Evolutionary conservation across 768 basidiomycete species (phyloP), one percentile per base, ranked within the genome.

Genomic region (Tylopilus felleus): DNA sequence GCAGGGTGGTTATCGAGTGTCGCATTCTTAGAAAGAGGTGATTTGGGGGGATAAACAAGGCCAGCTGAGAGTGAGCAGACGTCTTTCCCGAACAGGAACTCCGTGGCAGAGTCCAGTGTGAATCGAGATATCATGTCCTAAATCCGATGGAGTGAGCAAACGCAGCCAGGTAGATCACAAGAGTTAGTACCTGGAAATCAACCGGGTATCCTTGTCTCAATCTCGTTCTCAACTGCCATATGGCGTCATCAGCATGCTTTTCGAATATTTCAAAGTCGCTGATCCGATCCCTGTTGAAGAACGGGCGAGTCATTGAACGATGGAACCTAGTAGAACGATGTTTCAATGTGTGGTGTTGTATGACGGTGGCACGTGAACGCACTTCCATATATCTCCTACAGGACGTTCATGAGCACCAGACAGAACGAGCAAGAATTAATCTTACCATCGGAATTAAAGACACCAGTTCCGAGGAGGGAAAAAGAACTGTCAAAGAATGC

Each of bases 321-420:
- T 84, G 83, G 65, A 83, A 81, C 59, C 82, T 82, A 48, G 39
- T 9, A 22, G 19, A 17, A 8, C n/a, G 27, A 29, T 39, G 17
- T 31, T 33, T 55, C 13, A 51, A 19, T 39, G 27, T 31, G 28
- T 19, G 13, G 10, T 38, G 1, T 29, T 47, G 25, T 21, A 23
- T 14, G n/a, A 41, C 14, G 12, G 45, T 16, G 16, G 12, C 4
- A 2, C 12, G 27, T 19, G 47, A 14, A n/a, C 69, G 40, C 49
- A 83, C 77, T 83, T 85, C 83, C 83, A 85, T 67, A 76, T 75
- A 3, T 82, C 80, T 17, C 78, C 79, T 79, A 47, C 38, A 31
- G 57, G 23, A 36, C 1, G 16, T 17, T 27, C 19, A 31, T 60
- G 16, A 54, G 27, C 38, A 38, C 29, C 19, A 22, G 21, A 8